These are phyloP conservation scores for Gamsiella multidivaricata DNA, from an alignment of 192 early-diverging fungal species.

Conservation along the genomic window DNA sequence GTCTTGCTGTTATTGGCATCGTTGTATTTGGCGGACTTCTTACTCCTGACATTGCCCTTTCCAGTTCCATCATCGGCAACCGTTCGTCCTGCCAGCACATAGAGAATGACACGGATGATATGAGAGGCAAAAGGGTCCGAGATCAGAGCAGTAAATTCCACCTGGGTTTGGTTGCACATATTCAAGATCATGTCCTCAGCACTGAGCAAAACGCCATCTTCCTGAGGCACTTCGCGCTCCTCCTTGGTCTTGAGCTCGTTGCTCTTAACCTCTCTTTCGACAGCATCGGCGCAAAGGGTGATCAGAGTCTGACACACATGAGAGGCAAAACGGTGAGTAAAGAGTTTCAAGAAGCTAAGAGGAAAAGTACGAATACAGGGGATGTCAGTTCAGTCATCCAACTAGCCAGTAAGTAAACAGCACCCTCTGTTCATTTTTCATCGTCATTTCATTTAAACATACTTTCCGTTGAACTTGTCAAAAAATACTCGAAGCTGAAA, in stretches of 20 bases:
- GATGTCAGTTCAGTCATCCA: neutral
- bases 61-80: constrained; percentile 62
- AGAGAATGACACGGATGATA: constrained; percentile 76
- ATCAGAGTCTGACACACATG: constrained; percentile 89
- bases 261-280: constrained; percentile 78
- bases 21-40: constrained; percentile 75
- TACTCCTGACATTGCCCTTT: constrained; percentile 71
- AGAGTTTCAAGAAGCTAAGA: constrained; percentile 67
- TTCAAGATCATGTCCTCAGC: constrained; percentile 73
- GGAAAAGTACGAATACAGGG: no score
- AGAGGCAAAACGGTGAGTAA: constrained; percentile 87
- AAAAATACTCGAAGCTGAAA: constrained; percentile 81
- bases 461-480: constrained; percentile 66
- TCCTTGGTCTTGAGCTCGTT: constrained; percentile 45
- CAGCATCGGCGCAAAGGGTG: constrained; percentile 72
- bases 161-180: constrained; percentile 65
- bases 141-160: constrained; percentile 69
- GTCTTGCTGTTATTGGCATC: constrained; percentile 63
- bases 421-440: no score
- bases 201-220: constrained; percentile 69
- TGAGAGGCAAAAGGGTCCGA: constrained; percentile 81
- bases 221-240: constrained; percentile 28
- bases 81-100: constrained; percentile 73
- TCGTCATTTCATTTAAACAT: constrained; percentile 35
- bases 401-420: no score